These are phyloP conservation scores for Kokia cookei DNA, from an alignment of 441 rosid genomes.

Conservation along the genomic window DNA sequence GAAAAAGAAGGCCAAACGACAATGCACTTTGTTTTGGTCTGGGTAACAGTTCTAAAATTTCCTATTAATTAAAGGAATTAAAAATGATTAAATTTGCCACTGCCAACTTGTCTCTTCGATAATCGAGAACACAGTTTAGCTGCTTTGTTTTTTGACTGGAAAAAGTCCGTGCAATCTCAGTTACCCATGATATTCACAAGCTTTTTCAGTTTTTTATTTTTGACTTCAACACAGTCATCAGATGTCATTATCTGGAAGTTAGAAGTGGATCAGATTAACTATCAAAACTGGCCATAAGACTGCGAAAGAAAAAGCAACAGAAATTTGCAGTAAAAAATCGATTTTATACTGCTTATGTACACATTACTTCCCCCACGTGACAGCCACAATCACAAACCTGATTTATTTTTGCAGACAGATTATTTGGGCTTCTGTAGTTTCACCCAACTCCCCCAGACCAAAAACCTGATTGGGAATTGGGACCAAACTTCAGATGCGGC, in stretches of 20 bases:
- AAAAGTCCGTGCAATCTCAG: not conserved
- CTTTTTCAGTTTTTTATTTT: not conserved
- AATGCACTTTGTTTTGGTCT: not conserved
- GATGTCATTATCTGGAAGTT: slow-evolving; percentile 1
- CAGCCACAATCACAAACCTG: not conserved
- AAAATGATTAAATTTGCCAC: not conserved
- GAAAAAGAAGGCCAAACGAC: not conserved
- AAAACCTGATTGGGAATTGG: not conserved
- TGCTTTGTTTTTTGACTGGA: not conserved
- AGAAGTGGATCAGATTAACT: not conserved
- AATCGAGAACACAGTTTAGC: not conserved
- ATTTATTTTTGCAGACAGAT: not conserved
- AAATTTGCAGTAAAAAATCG: not conserved
- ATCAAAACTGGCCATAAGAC: not conserved
- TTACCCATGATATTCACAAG: not conserved
- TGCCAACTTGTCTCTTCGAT: not conserved
- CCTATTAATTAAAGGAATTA: not conserved
- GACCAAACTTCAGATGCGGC: not conserved
- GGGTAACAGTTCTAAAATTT: not conserved
- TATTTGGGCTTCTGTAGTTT: not conserved
- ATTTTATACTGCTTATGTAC: not conserved
- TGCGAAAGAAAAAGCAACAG: not conserved
- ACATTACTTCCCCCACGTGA: not conserved
- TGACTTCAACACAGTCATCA: not conserved
- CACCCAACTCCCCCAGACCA: not conserved